Base-by-base conservation (phyloP, 1,284 basidiomycete genomes). In the Cystobasidium sp. region DNA sequence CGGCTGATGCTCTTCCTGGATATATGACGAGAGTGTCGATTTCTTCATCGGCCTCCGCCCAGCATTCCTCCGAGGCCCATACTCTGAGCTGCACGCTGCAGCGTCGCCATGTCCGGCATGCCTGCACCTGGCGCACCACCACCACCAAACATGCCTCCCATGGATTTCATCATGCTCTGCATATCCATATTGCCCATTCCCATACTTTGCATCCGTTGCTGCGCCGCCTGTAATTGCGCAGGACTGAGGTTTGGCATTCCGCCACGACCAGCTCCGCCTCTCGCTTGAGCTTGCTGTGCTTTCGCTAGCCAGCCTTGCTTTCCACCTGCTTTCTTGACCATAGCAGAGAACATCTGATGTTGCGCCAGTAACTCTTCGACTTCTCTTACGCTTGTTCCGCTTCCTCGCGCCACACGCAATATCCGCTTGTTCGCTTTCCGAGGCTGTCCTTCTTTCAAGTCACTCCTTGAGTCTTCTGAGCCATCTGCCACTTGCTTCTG, bases 301-400 rank as follows among this genome's bases (percentile, higher is more conserved):
- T 91, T 88, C 78, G 89, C 88, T 78, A 95, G 85, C 90, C 92
- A 93, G 79, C 94, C 94, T 77, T 92, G 92, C 87, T 97, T 97
- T 47, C 96, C 97, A 58, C 96, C 96, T 18, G 94, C 94, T 81
- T 93, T 91, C 84, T 94, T 96, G 24, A 94, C 94, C 92, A 97
- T 95, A 80, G 92, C 94, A 66, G 92, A 90, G 92, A 97, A 96
- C 91, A 97, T 94, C 65, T 92, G 88, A 79, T 97, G 96, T 83
- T 97, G 95, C 80, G 93, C 92, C 44, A 99, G 84, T 75, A 98
- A 84, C 81, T 98, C 96, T 82, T 99, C 96, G 22, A 99, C 95
- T 84, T 99, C 97, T 76, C 93, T 87, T 51, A 99, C 92, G 77
- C 89, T 92, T 53, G 96, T 98, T n/a, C 96, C 96, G 78, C 92